Percentiles rank a stretch among this genome's conserved stretches.
phyloP scores from a whole-genome alignment of 2,329 filamentous ascomycete genomes.

The Huntiella savannae region DNA sequence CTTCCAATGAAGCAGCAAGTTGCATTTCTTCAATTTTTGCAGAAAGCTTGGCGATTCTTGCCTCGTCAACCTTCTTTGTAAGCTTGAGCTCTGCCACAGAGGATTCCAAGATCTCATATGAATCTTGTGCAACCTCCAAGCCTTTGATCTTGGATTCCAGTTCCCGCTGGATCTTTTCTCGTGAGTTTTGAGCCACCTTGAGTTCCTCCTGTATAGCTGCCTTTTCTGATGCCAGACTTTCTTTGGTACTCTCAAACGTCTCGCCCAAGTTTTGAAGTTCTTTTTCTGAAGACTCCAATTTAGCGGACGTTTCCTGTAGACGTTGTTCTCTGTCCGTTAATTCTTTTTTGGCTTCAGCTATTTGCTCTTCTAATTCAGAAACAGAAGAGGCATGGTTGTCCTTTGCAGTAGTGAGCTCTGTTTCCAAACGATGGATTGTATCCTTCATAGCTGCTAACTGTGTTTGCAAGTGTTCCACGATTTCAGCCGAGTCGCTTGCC shows the following conservation, averaged over 20 bases:
- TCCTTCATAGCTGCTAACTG: not conserved
- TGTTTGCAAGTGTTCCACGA: not conserved
- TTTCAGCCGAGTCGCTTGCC: not conserved
- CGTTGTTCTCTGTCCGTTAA: not conserved
- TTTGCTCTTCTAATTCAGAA: not conserved
- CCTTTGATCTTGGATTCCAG: slow-evolving; percentile 22
- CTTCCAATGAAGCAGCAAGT: not conserved
- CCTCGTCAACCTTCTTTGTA: slow-evolving; percentile 21
- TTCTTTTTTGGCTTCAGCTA: not conserved
- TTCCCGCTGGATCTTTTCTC: slow-evolving; percentile 23
- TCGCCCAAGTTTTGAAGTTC: too few relatives aligned
- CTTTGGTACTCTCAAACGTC: not conserved
- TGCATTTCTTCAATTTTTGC: slow-evolving; percentile 16
- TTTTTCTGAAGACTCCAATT: not conserved
- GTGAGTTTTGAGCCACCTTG: slow-evolving; percentile 9
- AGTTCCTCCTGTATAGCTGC: not conserved
- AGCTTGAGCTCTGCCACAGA: slow-evolving; percentile 17
- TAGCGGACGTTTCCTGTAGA: not conserved
- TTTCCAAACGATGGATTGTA: not conserved
- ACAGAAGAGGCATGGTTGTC: not conserved
- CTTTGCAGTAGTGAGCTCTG: not conserved
- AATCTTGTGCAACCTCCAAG: slow-evolving; percentile 16
- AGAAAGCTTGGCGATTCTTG: slow-evolving; percentile 23
- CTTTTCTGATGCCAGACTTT: not conserved
- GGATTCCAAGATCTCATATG: slow-evolving; percentile 1